phyloP scores from a whole-genome alignment of 805 yeast genomes.

The Candida silvicultrix region DNA sequence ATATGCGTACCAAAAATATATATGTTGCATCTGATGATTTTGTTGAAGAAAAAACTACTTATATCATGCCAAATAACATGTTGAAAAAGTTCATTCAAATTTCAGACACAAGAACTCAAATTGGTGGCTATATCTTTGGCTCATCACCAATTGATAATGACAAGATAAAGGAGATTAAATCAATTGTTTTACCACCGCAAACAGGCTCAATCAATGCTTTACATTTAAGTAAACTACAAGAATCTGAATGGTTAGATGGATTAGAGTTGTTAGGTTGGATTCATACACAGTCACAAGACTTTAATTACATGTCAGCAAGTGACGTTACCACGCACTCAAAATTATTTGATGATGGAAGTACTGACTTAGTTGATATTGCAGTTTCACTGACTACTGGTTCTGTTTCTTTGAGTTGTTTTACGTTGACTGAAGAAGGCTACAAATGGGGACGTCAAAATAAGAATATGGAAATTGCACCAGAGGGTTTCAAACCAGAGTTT shows the following conservation, averaged over 20 bases:
- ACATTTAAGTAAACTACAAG: slow-evolving; percentile 28
- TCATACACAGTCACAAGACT: slow-evolving; percentile 77
- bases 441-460: slow-evolving; percentile 70
- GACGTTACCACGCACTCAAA: slow-evolving; percentile 60
- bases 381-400: slow-evolving; percentile 82
- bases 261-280: slow-evolving; percentile 88
- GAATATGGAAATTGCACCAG: slow-evolving; percentile 49
- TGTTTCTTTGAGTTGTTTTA: slow-evolving; percentile 64
- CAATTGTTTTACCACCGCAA: slow-evolving; percentile 82
- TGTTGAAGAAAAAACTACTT: slow-evolving; percentile 53
- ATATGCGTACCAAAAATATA: slow-evolving; percentile 67
- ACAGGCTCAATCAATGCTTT: slow-evolving; percentile 65
- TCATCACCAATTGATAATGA: slow-evolving; percentile 65
- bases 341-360: slow-evolving; percentile 27
- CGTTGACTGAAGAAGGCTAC: slow-evolving; percentile 56
- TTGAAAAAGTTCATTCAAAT: slow-evolving; percentile 71
- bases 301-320: slow-evolving; percentile 54
- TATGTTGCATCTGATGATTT: slow-evolving; percentile 67
- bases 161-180: slow-evolving; percentile 70
- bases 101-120: slow-evolving; percentile 74
- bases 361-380: slow-evolving; percentile 46
- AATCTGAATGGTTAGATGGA: slow-evolving; percentile 49
- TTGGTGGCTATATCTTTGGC: slow-evolving; percentile 81
- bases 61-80: slow-evolving; percentile 77
- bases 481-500: slow-evolving; percentile 59